Evolutionary conservation across 352 stramenopile genomes (phyloP), one percentile per base, ranked within the genome.

Genomic region (Phytophthora uliginosa): DNA sequence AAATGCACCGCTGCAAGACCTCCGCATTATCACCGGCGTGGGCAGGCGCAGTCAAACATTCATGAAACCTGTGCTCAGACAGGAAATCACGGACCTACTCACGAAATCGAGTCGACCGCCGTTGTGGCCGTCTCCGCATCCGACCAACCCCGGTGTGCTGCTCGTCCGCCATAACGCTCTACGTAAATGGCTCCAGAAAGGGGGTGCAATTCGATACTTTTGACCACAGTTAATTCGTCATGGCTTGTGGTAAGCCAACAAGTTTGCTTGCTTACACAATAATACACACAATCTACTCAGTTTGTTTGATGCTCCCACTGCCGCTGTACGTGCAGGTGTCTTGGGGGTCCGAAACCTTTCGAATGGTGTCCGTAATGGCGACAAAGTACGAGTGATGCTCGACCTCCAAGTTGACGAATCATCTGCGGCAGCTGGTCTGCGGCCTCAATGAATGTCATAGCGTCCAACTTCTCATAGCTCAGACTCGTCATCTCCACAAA

Each of bases 1-100:
- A 12, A 73, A 73, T 9, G 65, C 65, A 28, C 64, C 71, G 7
- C 40, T 79, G 22, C 55, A 85, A 63, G 82, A 93, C 48, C 63
- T 94, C 54, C 86, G 85, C 17, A 89, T 94, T 54, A 91, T 94
- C 63, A 91, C 84, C 28, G 87, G 87, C n/a, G 73, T 92, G 20
- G 87, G 87, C 15, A 86, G 78, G 42, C 82, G 83, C 66, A 93
- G 87, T 42, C 80, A 86, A 17, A 65, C 73, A 57, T 92, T 82
- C 58, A 76, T 93, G 74, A 82, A 87, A 60, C 84, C 87, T 8
- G 81, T 89, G 38, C 67, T 94, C 38, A 79, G 71, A 31, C 74
- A 82, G 26, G 84, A 90, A 54, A 79, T 94, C 28, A 73, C 61
- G 17, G 64, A 85, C 10, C 73, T 94, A 53, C 74, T 94, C 31